Percentiles rank a stretch among this genome's conserved stretches.
Conservation (phyloP, 257 asterid genomes). For the Eucommia ulmoides region DNA sequence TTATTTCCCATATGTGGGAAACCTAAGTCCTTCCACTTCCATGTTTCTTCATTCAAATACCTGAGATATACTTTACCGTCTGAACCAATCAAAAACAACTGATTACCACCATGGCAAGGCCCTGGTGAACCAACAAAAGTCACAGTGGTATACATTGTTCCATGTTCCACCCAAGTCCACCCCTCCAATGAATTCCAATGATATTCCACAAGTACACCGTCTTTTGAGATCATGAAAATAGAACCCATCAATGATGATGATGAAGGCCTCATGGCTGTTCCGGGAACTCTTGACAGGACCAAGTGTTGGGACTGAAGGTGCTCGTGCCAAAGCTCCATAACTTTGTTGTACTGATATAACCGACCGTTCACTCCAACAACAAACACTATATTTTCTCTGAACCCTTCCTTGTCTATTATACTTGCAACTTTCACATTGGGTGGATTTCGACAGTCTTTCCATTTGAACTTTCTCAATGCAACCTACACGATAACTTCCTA, state of each 20-base stretch:
- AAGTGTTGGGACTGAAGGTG: constrained; percentile 80
- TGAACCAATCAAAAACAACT: constrained; percentile 57
- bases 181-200: constrained; percentile 50
- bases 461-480: constrained; percentile 66
- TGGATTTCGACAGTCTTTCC: constrained; percentile 80
- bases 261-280: constrained; percentile 51
- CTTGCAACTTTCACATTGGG: constrained; percentile 39
- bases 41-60: constrained; percentile 38
- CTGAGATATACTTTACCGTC: constrained; percentile 66
- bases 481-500: constrained; percentile 34
- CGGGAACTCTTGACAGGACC: constrained; percentile 48
- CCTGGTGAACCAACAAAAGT: constrained; percentile 71
- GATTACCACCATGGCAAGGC: constrained; percentile 54
- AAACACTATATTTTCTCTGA: constrained; percentile 64
- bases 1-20: constrained; percentile 25
- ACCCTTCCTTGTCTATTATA: constrained; percentile 69
- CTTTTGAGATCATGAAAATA: constrained; percentile 60
- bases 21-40: constrained; percentile 73
- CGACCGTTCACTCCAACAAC: constrained; percentile 51
- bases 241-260: constrained; percentile 43
- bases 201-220: constrained; percentile 70
- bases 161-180: constrained; percentile 92
- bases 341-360: constrained; percentile 76
- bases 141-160: constrained; percentile 46
- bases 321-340: constrained; percentile 65